These are phyloP conservation scores for Pythium pyrilobum DNA, from an alignment of 352 stramenopile species.

Conservation along the genomic window DNA sequence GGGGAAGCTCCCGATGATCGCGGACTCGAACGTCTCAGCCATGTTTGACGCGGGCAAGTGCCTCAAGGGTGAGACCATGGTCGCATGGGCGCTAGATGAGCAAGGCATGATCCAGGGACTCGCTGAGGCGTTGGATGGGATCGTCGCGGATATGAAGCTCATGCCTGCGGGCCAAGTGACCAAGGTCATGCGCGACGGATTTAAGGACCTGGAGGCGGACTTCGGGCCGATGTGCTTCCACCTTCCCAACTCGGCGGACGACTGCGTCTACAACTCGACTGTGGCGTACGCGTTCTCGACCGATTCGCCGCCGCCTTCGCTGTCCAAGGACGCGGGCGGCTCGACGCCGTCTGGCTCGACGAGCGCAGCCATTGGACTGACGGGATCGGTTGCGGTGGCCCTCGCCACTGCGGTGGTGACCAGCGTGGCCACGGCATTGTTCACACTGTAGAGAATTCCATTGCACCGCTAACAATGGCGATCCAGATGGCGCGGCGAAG, in stretches of 20 bases:
- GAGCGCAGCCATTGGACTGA: too few relatives aligned
- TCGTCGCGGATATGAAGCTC: constrained; percentile 21
- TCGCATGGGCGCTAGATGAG: constrained; percentile 10
- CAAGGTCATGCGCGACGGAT: constrained; percentile 12
- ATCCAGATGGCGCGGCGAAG: too few relatives aligned
- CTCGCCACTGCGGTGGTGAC: neutral
- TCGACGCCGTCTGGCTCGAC: neutral
- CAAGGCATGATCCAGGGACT: constrained; percentile 11
- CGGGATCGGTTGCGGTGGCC: neutral
- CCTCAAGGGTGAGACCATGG: constrained; percentile 15
- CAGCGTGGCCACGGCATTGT: too few relatives aligned
- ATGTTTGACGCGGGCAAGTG: constrained; percentile 20
- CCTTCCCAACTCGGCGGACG: constrained; percentile 14
- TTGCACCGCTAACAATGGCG: too few relatives aligned
- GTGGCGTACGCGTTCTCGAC: constrained; percentile 20
- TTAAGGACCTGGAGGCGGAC: constrained; percentile 15
- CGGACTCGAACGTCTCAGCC: constrained; percentile 6
- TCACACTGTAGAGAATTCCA: too few relatives aligned
- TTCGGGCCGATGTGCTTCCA: constrained; percentile 27
- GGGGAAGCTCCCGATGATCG: constrained; percentile 24
- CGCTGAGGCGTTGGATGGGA: constrained; percentile 2
- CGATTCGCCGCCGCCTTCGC: constrained; percentile 5
- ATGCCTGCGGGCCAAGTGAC: constrained; percentile 10
- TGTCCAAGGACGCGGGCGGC: neutral
- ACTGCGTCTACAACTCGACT: constrained; percentile 18